Evolutionary conservation across 1,284 basidiomycete species (phyloP).

Genomic region (Austroboletus rostrupii): DNA sequence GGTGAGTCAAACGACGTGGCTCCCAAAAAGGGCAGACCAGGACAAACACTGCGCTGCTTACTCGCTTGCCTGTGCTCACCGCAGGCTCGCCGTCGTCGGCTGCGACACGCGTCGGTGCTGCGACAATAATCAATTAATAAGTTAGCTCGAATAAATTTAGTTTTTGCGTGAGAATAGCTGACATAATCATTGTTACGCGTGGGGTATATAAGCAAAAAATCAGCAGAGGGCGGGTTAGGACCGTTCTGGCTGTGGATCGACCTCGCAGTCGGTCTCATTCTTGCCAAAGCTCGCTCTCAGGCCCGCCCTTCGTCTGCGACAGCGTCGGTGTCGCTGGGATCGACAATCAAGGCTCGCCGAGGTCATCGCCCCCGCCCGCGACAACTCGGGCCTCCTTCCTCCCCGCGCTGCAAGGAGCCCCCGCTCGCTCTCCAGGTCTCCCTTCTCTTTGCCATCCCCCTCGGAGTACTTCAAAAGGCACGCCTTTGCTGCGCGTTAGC

Average conservation of each 20-base stretch:
- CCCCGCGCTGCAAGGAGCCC: slow-evolving; percentile 20
- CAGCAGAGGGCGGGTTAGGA: slow-evolving; percentile 16
- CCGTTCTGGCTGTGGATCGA: slow-evolving; percentile 44
- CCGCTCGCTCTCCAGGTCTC: slow-evolving; percentile 35
- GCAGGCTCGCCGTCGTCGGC: slow-evolving; percentile 1
- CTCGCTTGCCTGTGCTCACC: neutral
- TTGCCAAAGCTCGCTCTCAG: slow-evolving; percentile 34
- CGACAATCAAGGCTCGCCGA: slow-evolving; percentile 30
- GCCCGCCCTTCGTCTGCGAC: slow-evolving; percentile 36
- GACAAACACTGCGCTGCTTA: too few species aligned
- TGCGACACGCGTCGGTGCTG: slow-evolving; percentile 9
- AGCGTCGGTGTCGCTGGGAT: slow-evolving; percentile 42
- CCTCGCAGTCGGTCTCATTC: slow-evolving; percentile 38
- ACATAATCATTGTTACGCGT: slow-evolving; percentile 22
- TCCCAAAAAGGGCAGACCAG: neutral
- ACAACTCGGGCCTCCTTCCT: slow-evolving; percentile 14
- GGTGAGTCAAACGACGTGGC: slow-evolving; percentile 13
- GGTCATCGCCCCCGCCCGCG: slow-evolving; percentile 22
- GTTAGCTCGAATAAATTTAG: slow-evolving; percentile 1
- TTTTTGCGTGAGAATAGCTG: slow-evolving; percentile 23
- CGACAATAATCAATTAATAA: too few species aligned
- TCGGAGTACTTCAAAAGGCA: slow-evolving; percentile 62
- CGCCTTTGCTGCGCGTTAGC: slow-evolving; percentile 88
- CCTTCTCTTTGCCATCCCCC: slow-evolving; percentile 26
- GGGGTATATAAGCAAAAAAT: slow-evolving; percentile 30